Evolutionary conservation across 1,139 yeast species (phyloP).

Genomic region (Geotrichum bryndzae): DNA sequence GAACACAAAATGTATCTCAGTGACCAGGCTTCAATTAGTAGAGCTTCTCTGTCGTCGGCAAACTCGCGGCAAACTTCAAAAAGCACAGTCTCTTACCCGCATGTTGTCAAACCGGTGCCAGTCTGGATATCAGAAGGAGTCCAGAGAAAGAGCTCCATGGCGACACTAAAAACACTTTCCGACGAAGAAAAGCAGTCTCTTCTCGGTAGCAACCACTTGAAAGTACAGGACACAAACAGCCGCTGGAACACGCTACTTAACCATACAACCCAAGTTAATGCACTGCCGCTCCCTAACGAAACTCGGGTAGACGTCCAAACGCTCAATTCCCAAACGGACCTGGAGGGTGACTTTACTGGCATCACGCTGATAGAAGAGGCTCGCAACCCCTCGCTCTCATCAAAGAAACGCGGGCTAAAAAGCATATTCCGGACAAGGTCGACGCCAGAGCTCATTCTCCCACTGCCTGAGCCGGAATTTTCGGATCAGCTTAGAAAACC

Average conservation of each 20-base stretch:
- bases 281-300: background rate
- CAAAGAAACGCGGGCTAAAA: background rate
- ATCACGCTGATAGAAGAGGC: background rate
- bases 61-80: background rate
- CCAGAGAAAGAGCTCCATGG: background rate
- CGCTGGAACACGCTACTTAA: background rate
- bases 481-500: background rate
- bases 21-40: background rate
- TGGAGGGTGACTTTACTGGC: constrained; percentile 14
- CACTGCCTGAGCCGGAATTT: background rate
- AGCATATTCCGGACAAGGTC: background rate
- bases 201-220: background rate
- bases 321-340: constrained; percentile 13
- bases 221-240: background rate
- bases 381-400: constrained; percentile 1
- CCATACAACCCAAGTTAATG: background rate
- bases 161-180: background rate
- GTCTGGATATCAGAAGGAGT: constrained; percentile 14
- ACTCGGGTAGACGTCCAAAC: constrained; percentile 1
- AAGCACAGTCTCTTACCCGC: constrained; percentile 4
- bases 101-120: constrained; percentile 13
- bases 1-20: background rate
- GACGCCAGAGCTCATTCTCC: background rate
- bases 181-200: background rate
- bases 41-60: background rate